Evolutionary conservation across 2,329 filamentous ascomycete genomes (phyloP).

Genomic region (Xylariaceae sp.): DNA sequence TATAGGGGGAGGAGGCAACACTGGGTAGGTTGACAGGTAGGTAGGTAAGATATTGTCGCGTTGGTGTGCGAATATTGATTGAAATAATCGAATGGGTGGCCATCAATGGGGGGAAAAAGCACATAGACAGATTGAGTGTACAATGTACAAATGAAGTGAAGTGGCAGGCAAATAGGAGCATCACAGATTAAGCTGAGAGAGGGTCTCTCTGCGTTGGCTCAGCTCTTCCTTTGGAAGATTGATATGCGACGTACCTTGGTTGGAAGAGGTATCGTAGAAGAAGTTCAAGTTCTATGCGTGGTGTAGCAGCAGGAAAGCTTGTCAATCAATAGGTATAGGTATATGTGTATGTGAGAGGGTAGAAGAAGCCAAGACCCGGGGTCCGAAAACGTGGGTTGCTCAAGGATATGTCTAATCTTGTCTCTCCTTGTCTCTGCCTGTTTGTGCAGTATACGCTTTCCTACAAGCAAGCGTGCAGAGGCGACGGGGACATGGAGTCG

Average conservation of each 20-base stretch:
- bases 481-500: conserved; percentile 2
- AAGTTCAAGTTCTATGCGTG: conserved; percentile 18
- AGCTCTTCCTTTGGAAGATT: conserved; percentile 3
- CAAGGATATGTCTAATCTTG: conserved; percentile 1
- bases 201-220: conserved; percentile 11
- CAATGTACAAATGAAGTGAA: too few species aligned
- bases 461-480: background rate
- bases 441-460: background rate
- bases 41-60: too few species aligned
- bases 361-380: conserved; percentile 15
- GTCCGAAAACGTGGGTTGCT: conserved; percentile 22
- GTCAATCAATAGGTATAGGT: conserved; percentile 8
- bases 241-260: conserved; percentile 19
- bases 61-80: too few species aligned
- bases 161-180: conserved; percentile 14
- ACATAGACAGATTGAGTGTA: too few species aligned
- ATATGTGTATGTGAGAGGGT: too few species aligned
- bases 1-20: too few species aligned
- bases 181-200: conserved; percentile 7
- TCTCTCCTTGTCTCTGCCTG: background rate
- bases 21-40: too few species aligned
- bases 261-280: background rate
- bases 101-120: too few species aligned
- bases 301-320: conserved; percentile 10
- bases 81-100: too few species aligned